Percentiles rank a stretch among this genome's conserved stretches.
These are phyloP conservation scores for Phytopythium helicoides DNA, from an alignment of 352 stramenopile genomes.

Conservation along the genomic window DNA sequence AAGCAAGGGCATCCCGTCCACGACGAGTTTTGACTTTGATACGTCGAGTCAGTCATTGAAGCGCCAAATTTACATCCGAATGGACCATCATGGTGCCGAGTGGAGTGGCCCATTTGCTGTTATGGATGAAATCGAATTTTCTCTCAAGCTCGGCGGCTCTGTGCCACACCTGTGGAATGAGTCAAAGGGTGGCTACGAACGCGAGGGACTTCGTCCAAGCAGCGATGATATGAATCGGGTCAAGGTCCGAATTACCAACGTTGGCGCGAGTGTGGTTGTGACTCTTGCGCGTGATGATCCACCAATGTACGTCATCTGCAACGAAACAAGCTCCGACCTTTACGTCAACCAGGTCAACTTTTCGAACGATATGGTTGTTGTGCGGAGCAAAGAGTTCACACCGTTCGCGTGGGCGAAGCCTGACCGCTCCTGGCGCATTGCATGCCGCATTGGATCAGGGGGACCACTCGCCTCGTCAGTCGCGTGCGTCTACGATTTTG, in stretches of 20 bases:
- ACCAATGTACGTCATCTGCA: slow-evolving; percentile 85
- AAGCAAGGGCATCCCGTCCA: slow-evolving; percentile 31
- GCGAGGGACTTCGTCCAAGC: slow-evolving; percentile 43
- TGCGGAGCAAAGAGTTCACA: slow-evolving; percentile 69
- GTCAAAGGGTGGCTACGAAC: slow-evolving; percentile 28
- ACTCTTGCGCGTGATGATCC: slow-evolving; percentile 74
- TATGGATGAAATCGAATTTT: slow-evolving; percentile 86
- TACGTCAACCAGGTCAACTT: slow-evolving; percentile 68
- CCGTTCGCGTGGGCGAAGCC: slow-evolving; percentile 83
- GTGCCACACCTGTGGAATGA: slow-evolving; percentile 52
- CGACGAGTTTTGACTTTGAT: slow-evolving; percentile 76
- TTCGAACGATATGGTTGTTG: slow-evolving; percentile 57
- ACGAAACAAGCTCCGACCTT: slow-evolving; percentile 75
- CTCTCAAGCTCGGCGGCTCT: slow-evolving; percentile 64
- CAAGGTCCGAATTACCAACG: slow-evolving; percentile 71
- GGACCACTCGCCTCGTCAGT: slow-evolving; percentile 52
- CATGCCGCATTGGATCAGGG: slow-evolving; percentile 54
- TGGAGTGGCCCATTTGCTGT: slow-evolving; percentile 84
- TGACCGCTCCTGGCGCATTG: slow-evolving; percentile 65
- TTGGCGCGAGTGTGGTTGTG: slow-evolving; percentile 79
- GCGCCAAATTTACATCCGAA: slow-evolving; percentile 66
- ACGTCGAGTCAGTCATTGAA: slow-evolving; percentile 41
- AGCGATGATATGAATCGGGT: slow-evolving; percentile 57
- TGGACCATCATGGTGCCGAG: slow-evolving; percentile 68
- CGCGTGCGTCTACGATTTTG: slow-evolving; percentile 82